Evolutionary conservation across 805 yeast species (phyloP), one percentile per base, ranked within the genome.

Genomic region (Metschnikowia peoriensis): DNA sequence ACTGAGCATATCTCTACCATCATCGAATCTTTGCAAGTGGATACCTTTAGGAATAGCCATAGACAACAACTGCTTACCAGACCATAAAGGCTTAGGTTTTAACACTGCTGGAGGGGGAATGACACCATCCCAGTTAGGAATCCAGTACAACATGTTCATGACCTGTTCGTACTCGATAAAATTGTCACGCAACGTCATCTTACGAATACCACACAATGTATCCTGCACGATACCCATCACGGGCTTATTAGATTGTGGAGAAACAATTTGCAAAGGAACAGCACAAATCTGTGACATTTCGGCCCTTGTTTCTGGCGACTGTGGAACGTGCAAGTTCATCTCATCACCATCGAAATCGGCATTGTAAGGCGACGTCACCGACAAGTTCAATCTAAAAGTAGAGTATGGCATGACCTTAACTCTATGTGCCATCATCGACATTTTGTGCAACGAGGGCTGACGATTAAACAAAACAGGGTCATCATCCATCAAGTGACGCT

Each of bases 311-410:
- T 94, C 99, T 59, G 92, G 97, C 8, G 97, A 88, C 70, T 94
- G 99, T 3, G 99, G 99, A 61, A 93, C 99, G 67, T 94, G 99
- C 76, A 94, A 86, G 74, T 94, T 94, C 99, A 94, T 94, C 76
- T 94, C 99, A 73, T 94, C 99, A 80, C 99, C 99, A 77, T 94
- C 99, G 78, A 94, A 94, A 86, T 94, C 99, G 44, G 99, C 99
- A 75, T 94, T 94, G 73, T 94, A 94, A n/a, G 99, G 99, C 16
- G 98, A 90, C 0, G 99, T 94, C 44, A 94, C 99, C 28, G 98
- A 94, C 68, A 94, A 78, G 67, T 94, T 94, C 76, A 94, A 79
- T 76, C 99, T 83, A 79, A 94, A 94, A 0, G 99, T 94, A 7
- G 98, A 92, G 68, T 91, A 94, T 11, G 99, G 99, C 97, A 94